Evolutionary conservation across 2,329 filamentous ascomycete genomes (phyloP).

Genomic region (Drechslerella coelobrocha): DNA sequence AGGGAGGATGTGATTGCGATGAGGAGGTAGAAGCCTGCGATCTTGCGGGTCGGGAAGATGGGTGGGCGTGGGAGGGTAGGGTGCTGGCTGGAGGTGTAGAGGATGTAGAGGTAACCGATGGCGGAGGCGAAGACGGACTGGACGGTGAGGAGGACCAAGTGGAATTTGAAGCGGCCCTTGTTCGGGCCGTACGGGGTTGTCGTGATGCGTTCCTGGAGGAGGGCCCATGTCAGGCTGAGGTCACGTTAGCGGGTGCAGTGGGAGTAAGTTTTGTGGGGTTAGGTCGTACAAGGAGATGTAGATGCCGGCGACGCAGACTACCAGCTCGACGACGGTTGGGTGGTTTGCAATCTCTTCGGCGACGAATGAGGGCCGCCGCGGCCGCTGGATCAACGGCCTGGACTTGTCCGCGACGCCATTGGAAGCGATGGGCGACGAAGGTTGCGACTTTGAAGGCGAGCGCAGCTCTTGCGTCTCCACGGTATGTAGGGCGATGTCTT

Average conservation of each 20-base stretch:
- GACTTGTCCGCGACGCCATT: conserved; percentile 29
- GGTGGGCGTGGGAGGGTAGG: conserved; percentile 58
- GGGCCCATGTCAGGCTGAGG: conserved; percentile 84
- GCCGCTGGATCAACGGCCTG: conserved; percentile 38
- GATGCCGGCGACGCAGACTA: conserved; percentile 90
- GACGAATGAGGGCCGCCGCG: conserved; percentile 33
- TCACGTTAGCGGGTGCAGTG: conserved; percentile 4
- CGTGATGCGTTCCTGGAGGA: conserved; percentile 96
- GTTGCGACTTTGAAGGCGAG: conserved; percentile 41
- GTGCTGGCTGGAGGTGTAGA: conserved; percentile 65
- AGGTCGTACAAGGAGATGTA: conserved; percentile 87
- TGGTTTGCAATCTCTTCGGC: conserved; percentile 41
- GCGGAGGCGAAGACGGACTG: conserved; percentile 87
- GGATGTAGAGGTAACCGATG: conserved; percentile 81
- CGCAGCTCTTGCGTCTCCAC: conserved; percentile 46
- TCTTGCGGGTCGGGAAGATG: conserved; percentile 77
- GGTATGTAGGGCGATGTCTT: conserved; percentile 48
- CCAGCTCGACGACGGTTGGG: conserved; percentile 69
- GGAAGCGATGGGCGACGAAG: conserved; percentile 36
- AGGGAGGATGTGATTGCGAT: conserved; percentile 75
- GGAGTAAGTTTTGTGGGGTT: background rate
- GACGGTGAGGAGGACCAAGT: conserved; percentile 94
- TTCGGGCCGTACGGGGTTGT: conserved; percentile 80
- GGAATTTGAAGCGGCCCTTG: conserved; percentile 85
- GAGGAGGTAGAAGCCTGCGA: conserved; percentile 78